Evolutionary conservation across 2,329 filamentous ascomycete genomes (phyloP), one percentile per base, ranked within the genome.

Genomic region (Cladosporium sp.): DNA sequence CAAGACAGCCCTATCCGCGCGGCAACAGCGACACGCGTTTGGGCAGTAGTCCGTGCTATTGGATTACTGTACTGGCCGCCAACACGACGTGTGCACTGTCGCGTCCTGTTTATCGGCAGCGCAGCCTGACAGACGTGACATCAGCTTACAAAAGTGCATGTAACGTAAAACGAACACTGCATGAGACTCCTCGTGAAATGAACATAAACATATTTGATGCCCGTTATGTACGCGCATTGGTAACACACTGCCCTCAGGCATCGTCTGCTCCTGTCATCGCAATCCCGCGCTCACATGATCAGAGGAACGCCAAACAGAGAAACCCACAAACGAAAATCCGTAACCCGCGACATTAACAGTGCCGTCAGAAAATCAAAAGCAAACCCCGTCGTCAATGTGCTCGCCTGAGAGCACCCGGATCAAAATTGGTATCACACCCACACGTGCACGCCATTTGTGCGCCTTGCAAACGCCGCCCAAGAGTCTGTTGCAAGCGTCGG

Each of bases 261-360:
- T 43, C 48, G 22, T 50, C 48, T 50, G 48, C 48, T 50, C 48
- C 48, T 50, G 48, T 50, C 40, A 50, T 50, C 48, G 48, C 48
- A 49, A 49, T 49, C 38, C 46, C 46, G 46, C 46, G 41, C 37
- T 31, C 46, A 50, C 40, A 50, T 50, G 48, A 43, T 31, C 48
- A 32, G 42, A 43, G 34, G 40, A 50, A 42, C 42, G 38, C 22
- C 48, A 43, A 14, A 13, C 35, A 31, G 13, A 43, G 22, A 33
- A 43, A 14, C 48, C 46, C 11, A 16, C 16, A 43, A 16, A 35
- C 43, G 14, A 49, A 43, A 50, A 37, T 35, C 34, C 22, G 38
- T 19, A 33, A 49, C 31, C 31, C 40, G 48, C 42, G 40, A 43
- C 48, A 50, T 50, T 40, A 41, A 50, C 48, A 43, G 48, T 18